phyloP scores from a whole-genome alignment of 805 yeast genomes.

The Torulaspora indica region DNA sequence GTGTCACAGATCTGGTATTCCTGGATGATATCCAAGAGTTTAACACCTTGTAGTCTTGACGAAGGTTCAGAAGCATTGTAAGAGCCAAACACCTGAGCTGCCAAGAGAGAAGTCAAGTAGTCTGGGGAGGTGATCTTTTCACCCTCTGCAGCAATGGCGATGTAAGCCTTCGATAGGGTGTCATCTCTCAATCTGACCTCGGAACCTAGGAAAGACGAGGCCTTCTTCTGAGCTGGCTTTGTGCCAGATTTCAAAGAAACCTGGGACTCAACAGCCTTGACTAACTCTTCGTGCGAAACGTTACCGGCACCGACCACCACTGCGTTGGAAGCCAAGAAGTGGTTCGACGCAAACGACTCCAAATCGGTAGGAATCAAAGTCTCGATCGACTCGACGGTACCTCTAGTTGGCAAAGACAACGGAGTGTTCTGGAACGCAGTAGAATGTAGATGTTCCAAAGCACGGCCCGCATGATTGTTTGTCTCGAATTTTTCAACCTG shows the following conservation, averaged over 20 bases:
- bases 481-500: slow-evolving; percentile 54
- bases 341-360: slow-evolving; percentile 48
- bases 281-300: slow-evolving; percentile 62
- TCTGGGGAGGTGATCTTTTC: slow-evolving; percentile 60
- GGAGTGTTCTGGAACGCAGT: slow-evolving; percentile 87
- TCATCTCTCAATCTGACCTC: slow-evolving; percentile 87
- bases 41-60: slow-evolving; percentile 58
- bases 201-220: slow-evolving; percentile 73
- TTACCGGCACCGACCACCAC: slow-evolving; percentile 69
- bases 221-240: slow-evolving; percentile 47
- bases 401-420: slow-evolving; percentile 68
- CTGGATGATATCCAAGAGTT: slow-evolving; percentile 61
- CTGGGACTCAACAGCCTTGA: slow-evolving; percentile 53
- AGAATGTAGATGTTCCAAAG: slow-evolving; percentile 70
- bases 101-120: slow-evolving; percentile 68
- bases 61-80: slow-evolving; percentile 52
- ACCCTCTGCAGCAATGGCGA: slow-evolving; percentile 70
- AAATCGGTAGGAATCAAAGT: slow-evolving; percentile 58
- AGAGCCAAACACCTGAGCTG: slow-evolving; percentile 57
- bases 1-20: slow-evolving; percentile 71
- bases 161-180: slow-evolving; percentile 74
- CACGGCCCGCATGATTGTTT: slow-evolving; percentile 48
- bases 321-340: slow-evolving; percentile 58
- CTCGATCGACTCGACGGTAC: slow-evolving; percentile 62
- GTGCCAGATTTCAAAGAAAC: slow-evolving; percentile 43